Base-by-base conservation (phyloP, 306 rosid genomes). In the Fagus crenata region DNA sequence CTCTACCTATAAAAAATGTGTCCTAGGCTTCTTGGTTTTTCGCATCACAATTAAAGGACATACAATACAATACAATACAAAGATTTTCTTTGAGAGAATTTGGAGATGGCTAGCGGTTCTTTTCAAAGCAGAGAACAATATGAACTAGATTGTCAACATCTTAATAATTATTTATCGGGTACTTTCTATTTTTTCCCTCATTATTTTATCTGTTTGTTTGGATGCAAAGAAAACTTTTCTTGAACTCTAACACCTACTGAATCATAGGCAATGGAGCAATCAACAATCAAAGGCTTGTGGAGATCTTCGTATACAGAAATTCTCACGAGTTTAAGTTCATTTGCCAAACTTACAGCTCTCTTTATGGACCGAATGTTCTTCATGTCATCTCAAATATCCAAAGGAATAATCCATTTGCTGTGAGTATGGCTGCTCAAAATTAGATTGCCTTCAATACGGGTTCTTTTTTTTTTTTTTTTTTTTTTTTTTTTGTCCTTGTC, bases 161-260 rank as follows among this genome's bases (percentile, higher is more conserved):
- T 73, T 65, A 74, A 79, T 73, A n/a, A 42, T 79, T 77, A 72
- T 37, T 37, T 78, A 1, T 71, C 82, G 71, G 73, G 72, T 72
- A 60, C 9, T 49, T n/a, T 1, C 36, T 22, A 37, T 28, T 13
- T 1, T 74, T 13, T 43, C 7, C 3, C 7, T 14, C 2, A 36
- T 39, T 4, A 22, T n/a, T 55, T 12, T 3, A 6, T 3, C 17
- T 31, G 3, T 7, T 39, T 4, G 42, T 46, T 14, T 51, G 5
- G 18, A 1, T 74, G 55, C 4, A 3, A 14, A 40, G 9, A 74
- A 39, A 58, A 37, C 1, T n/a, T 11, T 56, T 36, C 8, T 33
- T 67, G 15, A 8, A 31, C 49, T 18, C 3, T 39, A 9, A 1
- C 1, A 9, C 41, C 14, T 7, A 58, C 4, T 49, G 49, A 43